Evolutionary conservation across 2,329 filamentous ascomycete species (phyloP), one percentile per base, ranked within the genome.

Genomic region (Ophiostoma angusticollis): DNA sequence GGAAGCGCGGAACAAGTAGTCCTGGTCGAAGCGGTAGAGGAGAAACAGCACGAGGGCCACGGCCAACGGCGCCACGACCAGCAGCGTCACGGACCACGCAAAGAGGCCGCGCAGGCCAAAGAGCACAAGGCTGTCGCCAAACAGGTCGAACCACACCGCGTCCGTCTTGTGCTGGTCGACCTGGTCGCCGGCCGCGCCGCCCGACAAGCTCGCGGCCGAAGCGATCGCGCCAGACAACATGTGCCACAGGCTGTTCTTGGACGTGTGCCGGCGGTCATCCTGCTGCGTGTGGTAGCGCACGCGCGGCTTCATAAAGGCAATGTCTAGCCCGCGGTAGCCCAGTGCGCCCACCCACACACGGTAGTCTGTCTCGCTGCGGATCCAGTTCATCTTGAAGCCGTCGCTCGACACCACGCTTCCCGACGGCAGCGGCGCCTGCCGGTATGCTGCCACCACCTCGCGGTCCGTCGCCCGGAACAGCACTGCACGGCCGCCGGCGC

Each of bases 71-170:
- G 81, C 77, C 16, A 79, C 78, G 16, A 93, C 78, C 16, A 96
- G 73, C 11, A 96, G 61, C 1, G 83, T 82, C 21, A 96, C 70
- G 5, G 85, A 87, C 61, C 91, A 76, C 4, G 85, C 86, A 58
- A 96, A 96, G 41, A 96, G 69, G 7, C 84, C 86, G 46, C 82
- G 74, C 28, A 95, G 67, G 33, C 72, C 70, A 53, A 95, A 83
- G 2, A 93, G 68, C 13, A 80, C 83, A 56, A 95, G 86, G 2
- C 68, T 68, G 40, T 68, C 72, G 31, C 89, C 91, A 47, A 93
- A 89, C 7, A 96, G 60, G 54, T 96, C 91, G 53, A 96, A 96
- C 85, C 87, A 98, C 12, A 96, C 85, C 22, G 78, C 84, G 43
- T 74, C 66, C 13, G 70, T 76, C 5, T 77, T 58, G 13, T 64